Evolutionary conservation across 2,329 filamentous ascomycete species (phyloP), one percentile per base, ranked within the genome.

Genomic region (Fusarium torreyae): DNA sequence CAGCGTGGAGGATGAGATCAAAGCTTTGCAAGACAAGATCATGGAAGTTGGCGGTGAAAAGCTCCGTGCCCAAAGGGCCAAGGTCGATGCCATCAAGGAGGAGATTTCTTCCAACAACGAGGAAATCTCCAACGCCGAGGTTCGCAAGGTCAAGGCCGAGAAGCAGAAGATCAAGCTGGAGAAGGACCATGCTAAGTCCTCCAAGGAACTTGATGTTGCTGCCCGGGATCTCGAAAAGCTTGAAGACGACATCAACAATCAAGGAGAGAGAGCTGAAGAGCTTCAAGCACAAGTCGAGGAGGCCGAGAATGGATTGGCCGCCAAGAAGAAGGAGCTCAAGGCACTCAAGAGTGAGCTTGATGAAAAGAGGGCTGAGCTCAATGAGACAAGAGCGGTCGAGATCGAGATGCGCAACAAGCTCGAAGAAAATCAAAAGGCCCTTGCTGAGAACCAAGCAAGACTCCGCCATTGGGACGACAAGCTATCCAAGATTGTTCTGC

Each of bases 331-430:
- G 71, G 92, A 96, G 77, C 87, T 99, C 5, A 87, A 90, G 46
- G 84, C 88, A 11, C 80, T 98, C 57, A 99, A 98, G 82, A 84
- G 88, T 6, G 93, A 97, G 74, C 86, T 98, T 13, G 95, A 99
- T 70, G 90, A 92, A 73, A 97, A 94, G 84, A 92, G 89, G 3
- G 83, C 90, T 0, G 94, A 97, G 77, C 86, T 98, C 58, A 98
- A 98, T 76, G 92, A 94, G 76, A 97, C 92, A 0, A 89, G 95
- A 11, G 94, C 94, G 1, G 85, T 91, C 5, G 96, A 99, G 79
- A 98, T 99, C 65, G 96, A 99, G 80, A 98, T 98, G 94, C 92
- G 93, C 68, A 98, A 98, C 81, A 97, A 97, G 82, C 90, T 99
- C 2, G 96, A 98, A 76, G 95, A 98, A 77, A 96, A 95, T 78